Conservation (phyloP, 2,329 filamentous ascomycete species). For the Epichloe festucae region DNA sequence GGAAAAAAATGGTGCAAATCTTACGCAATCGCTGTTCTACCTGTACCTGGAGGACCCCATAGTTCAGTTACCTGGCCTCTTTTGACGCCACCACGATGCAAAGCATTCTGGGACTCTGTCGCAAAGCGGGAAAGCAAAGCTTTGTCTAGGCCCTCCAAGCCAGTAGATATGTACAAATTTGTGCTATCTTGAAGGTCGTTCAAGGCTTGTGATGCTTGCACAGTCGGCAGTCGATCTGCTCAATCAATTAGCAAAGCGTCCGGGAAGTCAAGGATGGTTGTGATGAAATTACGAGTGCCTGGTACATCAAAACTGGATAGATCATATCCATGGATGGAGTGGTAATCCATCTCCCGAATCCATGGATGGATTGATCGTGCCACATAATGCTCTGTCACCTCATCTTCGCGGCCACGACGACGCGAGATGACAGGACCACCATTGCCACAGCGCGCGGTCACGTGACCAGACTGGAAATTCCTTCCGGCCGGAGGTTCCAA, state of each 20-base stretch:
- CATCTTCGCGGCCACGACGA: not conserved
- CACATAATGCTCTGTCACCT: not conserved
- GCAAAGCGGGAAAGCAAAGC: conserved; percentile 20
- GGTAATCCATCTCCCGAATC: conserved; percentile 39
- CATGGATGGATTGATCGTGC: conserved; percentile 6
- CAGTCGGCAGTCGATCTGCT: conserved; percentile 61
- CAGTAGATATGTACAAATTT: conserved; percentile 41
- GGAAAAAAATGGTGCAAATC: conserved; percentile 11
- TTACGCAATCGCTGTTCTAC: conserved; percentile 75
- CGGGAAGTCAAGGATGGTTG: not conserved
- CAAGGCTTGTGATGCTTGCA: conserved; percentile 62
- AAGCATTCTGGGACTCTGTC: conserved; percentile 7
- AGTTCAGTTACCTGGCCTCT: conserved; percentile 74
- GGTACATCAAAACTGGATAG: conserved; percentile 46
- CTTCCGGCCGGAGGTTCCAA: not conserved
- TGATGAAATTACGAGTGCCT: conserved; percentile 32
- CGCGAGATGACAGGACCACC: not conserved
- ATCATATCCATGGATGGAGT: conserved; percentile 46
- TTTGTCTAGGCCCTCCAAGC: conserved; percentile 39
- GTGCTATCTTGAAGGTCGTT: conserved; percentile 41
- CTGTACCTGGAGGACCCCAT: conserved; percentile 75
- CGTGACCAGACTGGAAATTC: not conserved
- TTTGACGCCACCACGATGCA: conserved; percentile 43
- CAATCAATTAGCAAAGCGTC: not conserved
- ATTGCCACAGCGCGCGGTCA: not conserved